These are phyloP conservation scores for Cryptosporidium bovis DNA, from an alignment of 169 alveolate species.

Conservation along the genomic window DNA sequence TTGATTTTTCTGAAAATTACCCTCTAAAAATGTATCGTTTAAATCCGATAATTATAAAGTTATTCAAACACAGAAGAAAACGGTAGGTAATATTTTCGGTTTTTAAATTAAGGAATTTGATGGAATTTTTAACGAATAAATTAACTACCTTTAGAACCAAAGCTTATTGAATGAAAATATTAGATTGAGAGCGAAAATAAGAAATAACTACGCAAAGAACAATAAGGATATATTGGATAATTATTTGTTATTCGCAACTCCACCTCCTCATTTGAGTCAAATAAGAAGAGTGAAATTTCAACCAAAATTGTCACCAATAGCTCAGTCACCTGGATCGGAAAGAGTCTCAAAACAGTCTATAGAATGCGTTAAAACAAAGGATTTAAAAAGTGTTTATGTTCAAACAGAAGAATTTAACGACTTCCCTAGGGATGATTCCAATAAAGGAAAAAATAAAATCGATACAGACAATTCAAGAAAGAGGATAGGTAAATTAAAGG, in stretches of 20 bases:
- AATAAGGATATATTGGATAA: constrained; percentile 13
- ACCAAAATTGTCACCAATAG: constrained; percentile 67
- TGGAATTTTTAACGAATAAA: background rate
- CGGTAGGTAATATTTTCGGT: constrained; percentile 25
- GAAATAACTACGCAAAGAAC: constrained; percentile 19
- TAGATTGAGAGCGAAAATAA: constrained; percentile 62
- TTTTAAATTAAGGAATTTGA: too few species aligned
- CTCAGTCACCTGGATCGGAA: constrained; percentile 69
- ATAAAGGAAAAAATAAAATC: too few species aligned
- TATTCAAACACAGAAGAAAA: constrained; percentile 61
- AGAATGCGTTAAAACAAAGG: background rate
- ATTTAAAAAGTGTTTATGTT: background rate
- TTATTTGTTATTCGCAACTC: background rate
- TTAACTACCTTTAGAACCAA: constrained; percentile 18
- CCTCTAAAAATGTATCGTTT: too few species aligned
- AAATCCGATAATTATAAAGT: background rate
- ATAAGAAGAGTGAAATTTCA: constrained; percentile 63
- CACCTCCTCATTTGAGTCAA: constrained; percentile 71
- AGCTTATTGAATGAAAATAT: constrained; percentile 60
- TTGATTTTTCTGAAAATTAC: background rate
- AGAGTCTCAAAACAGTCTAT: background rate
- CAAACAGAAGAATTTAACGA: constrained; percentile 32
- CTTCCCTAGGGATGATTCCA: background rate
- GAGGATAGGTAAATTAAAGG: background rate
- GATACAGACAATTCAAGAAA: too few species aligned